These are phyloP conservation scores for Fusarium irregulare DNA, from an alignment of 2,329 filamentous ascomycete genomes.

Conservation along the genomic window DNA sequence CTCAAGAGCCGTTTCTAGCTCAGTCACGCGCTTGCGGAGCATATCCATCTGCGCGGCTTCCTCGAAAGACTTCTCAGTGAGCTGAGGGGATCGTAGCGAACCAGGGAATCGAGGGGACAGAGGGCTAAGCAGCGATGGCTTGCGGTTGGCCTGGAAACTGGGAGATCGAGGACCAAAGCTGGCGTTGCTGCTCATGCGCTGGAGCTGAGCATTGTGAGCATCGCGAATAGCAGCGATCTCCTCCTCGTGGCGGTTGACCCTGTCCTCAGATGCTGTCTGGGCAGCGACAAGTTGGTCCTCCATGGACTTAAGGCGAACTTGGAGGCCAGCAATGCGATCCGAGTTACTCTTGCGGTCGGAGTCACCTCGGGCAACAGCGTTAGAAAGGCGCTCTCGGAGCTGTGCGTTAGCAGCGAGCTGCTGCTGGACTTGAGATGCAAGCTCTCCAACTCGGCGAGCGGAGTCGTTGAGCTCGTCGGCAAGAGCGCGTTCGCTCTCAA, in stretches of 20 bases:
- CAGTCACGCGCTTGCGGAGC: slow-evolving; percentile 81
- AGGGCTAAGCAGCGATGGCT: slow-evolving; percentile 52
- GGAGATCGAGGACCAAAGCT: slow-evolving; percentile 50
- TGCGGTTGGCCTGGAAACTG: slow-evolving; percentile 47
- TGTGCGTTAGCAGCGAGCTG: slow-evolving; percentile 83
- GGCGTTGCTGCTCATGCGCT: slow-evolving; percentile 71
- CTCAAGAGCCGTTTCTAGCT: slow-evolving; percentile 79
- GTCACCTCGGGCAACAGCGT: slow-evolving; percentile 86
- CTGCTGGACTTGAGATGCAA: slow-evolving; percentile 81
- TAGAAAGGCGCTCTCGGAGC: slow-evolving; percentile 79
- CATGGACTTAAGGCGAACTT: slow-evolving; percentile 80
- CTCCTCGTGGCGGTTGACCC: slow-evolving; percentile 84
- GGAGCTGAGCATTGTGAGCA: slow-evolving; percentile 79
- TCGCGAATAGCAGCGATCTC: slow-evolving; percentile 82
- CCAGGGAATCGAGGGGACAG: slow-evolving; percentile 51
- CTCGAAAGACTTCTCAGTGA: slow-evolving; percentile 73
- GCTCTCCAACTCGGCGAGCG: slow-evolving; percentile 80
- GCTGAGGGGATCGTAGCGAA: slow-evolving; percentile 56
- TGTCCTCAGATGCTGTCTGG: slow-evolving; percentile 88
- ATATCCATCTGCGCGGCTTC: slow-evolving; percentile 79
- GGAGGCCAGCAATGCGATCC: slow-evolving; percentile 83
- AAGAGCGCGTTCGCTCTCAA: slow-evolving; percentile 71
- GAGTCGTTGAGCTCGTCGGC: slow-evolving; percentile 78
- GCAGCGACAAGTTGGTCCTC: slow-evolving; percentile 87
- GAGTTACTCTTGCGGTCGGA: slow-evolving; percentile 83